phyloP scores from a whole-genome alignment of 441 rosid species.

The Melastoma candidum region DNA sequence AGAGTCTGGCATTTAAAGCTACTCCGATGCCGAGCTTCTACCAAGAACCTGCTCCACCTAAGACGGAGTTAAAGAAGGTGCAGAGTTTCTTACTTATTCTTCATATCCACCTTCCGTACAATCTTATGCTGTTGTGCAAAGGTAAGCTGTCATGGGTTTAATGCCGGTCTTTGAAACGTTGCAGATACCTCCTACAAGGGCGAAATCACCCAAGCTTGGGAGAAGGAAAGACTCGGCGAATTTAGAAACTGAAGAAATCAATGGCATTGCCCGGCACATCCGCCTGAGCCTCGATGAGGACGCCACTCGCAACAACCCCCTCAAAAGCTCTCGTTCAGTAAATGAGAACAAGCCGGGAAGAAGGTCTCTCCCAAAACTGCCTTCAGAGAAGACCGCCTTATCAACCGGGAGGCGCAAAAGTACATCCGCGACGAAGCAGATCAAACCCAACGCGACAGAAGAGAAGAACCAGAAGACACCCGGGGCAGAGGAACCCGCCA shows the following conservation, averaged over 20 bases:
- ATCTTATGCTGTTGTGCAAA: not conserved
- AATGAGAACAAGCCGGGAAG: slow-evolving; percentile 55
- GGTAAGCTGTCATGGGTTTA: not conserved
- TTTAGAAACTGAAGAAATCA: slow-evolving; percentile 44
- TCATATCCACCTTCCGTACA: not conserved
- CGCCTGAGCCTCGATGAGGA: slow-evolving; percentile 75
- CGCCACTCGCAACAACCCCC: slow-evolving; percentile 25
- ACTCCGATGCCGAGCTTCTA: slow-evolving; percentile 98
- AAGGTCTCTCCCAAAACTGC: slow-evolving; percentile 84
- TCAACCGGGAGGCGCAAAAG: too few relatives aligned
- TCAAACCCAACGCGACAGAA: too few relatives aligned
- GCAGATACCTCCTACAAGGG: slow-evolving; percentile 91
- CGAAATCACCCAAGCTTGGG: slow-evolving; percentile 98
- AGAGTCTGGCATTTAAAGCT: slow-evolving; percentile 90
- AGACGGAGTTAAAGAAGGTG: slow-evolving; percentile 87
- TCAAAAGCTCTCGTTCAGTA: slow-evolving; percentile 41
- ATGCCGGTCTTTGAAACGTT: slow-evolving; percentile 15
- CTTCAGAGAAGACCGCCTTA: slow-evolving; percentile 53
- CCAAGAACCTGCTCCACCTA: slow-evolving; percentile 90
- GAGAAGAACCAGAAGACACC: too few relatives aligned
- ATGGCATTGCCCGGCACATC: slow-evolving; percentile 22
- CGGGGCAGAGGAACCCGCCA: too few relatives aligned
- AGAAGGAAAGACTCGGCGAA: slow-evolving; percentile 49
- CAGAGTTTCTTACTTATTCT: slow-evolving; percentile 2
- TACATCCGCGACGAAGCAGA: too few relatives aligned